These are phyloP conservation scores for Penicillium egyptiacum DNA, from an alignment of 495 filamentous ascomycete genomes.

Conservation along the genomic window DNA sequence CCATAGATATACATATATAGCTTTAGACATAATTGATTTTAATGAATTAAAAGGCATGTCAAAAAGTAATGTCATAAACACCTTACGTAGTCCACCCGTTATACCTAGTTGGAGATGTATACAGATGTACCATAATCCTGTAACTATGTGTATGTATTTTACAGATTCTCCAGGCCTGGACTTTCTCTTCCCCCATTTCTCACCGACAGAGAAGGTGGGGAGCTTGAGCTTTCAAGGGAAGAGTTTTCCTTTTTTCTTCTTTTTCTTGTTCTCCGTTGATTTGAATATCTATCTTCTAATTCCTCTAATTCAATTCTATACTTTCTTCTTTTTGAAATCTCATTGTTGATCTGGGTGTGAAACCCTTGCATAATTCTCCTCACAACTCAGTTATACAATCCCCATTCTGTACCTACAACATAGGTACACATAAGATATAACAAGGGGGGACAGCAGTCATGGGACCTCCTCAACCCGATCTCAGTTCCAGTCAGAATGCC, in stretches of 20 bases:
- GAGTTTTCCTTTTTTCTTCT: not conserved
- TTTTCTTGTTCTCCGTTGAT: not conserved
- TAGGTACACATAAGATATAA: not conserved
- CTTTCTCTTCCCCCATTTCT: not conserved
- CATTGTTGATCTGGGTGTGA: too few species aligned
- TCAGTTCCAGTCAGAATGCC: slow-evolving; percentile 30
- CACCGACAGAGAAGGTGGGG: not conserved
- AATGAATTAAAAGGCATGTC: too few species aligned
- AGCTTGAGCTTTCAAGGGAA: too few species aligned
- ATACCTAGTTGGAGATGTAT: too few species aligned
- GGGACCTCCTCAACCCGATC: slow-evolving; percentile 23
- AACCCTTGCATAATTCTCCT: too few species aligned
- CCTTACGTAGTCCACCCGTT: too few species aligned
- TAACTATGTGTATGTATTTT: not conserved
- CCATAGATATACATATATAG: too few species aligned
- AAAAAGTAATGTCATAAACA: too few species aligned
- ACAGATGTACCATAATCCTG: too few species aligned
- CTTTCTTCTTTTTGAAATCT: too few species aligned
- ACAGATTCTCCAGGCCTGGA: not conserved
- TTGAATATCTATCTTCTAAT: not conserved
- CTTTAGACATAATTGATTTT: too few species aligned
- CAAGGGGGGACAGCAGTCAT: slow-evolving; percentile 20
- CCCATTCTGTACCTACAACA: not conserved
- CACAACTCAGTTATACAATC: too few species aligned
- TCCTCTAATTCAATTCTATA: not conserved